Base-by-base conservation (phyloP, 148 eudicot species). In the Rhododendron mucronatum region DNA sequence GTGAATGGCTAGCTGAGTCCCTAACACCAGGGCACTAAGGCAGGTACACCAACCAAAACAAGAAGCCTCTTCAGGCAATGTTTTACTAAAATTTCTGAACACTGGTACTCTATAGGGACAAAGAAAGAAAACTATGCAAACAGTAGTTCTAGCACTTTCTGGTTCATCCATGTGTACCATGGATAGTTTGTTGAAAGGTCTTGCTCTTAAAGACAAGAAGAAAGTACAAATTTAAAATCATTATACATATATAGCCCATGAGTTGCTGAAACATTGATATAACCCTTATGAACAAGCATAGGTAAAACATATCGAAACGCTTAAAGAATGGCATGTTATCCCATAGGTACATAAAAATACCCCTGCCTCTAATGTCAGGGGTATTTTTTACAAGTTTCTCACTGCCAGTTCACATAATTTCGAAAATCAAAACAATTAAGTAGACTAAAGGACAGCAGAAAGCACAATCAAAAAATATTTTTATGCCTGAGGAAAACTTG, bases 361-460 rank as follows among this genome's bases (percentile, higher is more conserved):
- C 50, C 12, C 50, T 47, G 50, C 11, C 50, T 47, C 53, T 26
- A 48, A 80, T 80, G 2, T 50, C 37, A 28, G 41, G 50, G 11
- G 50, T 47, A 47, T 47, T 47, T 47, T 47, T 47, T 13, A 48
- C 14, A 80, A 59, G 35, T 15, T 48, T 80, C 13, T 51, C 63
- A 80, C 3, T 15, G 55, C 44, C 83, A 80, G 23, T 80, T 47
- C 44, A 30, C 41, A 51, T 2, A 53, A 80, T 6, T 80, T 51
- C 59, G 23, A 28, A 53, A 80, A 35, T 28, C 18, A 30, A 30
- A 80, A 51, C n/a, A 50, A 28, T 15, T 16, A 80, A 15, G 35
- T 78, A n/a, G 59, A 80, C 59, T 28, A 80, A 4, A n/a, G 59
- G 53, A 48, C 82, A 80, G 45, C 83, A 80, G 65, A 80, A 80